Conservation (phyloP, 2,329 filamentous ascomycete genomes). For the Myotisia sp. region DNA sequence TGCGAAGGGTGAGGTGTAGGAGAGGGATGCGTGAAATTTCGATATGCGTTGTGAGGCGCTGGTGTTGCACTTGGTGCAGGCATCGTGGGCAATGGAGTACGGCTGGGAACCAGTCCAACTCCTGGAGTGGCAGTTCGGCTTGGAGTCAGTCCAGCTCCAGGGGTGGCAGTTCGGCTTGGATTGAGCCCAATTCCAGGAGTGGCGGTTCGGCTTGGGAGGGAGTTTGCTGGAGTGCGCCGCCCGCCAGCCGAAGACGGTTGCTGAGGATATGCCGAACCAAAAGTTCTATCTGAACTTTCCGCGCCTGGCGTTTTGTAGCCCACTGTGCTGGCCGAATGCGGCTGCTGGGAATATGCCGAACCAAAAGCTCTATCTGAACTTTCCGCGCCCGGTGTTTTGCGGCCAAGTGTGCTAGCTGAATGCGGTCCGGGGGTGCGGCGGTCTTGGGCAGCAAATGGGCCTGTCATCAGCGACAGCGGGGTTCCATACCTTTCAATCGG, state of each 20-base stretch:
- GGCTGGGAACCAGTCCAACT: too few species aligned
- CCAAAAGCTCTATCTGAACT: constrained; percentile 4
- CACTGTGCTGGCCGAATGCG: not conserved
- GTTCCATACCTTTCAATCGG: constrained; percentile 36
- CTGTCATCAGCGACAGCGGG: constrained; percentile 33
- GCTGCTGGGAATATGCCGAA: constrained; percentile 3
- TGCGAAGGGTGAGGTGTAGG: not conserved
- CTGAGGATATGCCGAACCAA: constrained; percentile 2
- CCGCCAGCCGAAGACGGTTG: not conserved
- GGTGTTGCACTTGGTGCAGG: constrained; percentile 7
- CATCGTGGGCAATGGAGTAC: constrained; percentile 8
- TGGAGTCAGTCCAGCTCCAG: constrained; percentile 12
- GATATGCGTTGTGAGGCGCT: constrained; percentile 2
- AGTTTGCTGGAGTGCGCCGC: too few species aligned
- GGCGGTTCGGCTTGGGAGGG: constrained; percentile 12
- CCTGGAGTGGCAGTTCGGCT: constrained; percentile 9
- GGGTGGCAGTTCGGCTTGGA: constrained; percentile 8
- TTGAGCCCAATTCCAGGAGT: constrained; percentile 10
- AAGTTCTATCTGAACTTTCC: constrained; percentile 3
- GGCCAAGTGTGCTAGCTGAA: constrained; percentile 3
- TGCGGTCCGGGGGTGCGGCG: constrained; percentile 15
- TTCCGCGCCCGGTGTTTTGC: constrained; percentile 3
- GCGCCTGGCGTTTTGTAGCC: constrained; percentile 8
- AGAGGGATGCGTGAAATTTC: constrained; percentile 8
- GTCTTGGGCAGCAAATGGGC: constrained; percentile 10